Conservation (phyloP, 306 rosid genomes). For the Cucumis melo region DNA sequence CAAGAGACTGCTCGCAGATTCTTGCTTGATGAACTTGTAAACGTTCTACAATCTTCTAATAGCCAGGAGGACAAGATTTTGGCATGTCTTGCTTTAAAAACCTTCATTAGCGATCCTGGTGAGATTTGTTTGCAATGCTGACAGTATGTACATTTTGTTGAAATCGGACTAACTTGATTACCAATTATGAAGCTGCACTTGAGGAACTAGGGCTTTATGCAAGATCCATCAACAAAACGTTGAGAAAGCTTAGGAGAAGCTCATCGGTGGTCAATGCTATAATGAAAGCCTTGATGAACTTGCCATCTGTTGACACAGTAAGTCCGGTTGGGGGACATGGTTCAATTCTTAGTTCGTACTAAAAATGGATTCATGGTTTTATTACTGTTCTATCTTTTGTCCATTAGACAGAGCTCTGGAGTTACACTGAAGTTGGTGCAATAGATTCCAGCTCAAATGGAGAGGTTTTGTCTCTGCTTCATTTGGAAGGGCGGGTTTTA, state of each 20-base stretch:
- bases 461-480: conserved; percentile 61
- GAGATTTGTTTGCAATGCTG: background rate
- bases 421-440: conserved; percentile 58
- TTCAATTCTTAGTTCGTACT: background rate
- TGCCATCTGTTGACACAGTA: conserved; percentile 70
- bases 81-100: conserved; percentile 62
- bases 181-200: conserved; percentile 40
- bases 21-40: conserved; percentile 62
- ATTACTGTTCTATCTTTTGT: background rate
- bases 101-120: conserved; percentile 58
- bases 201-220: conserved; percentile 60
- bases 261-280: conserved; percentile 48
- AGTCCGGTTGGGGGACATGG: conserved; percentile 17
- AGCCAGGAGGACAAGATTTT: conserved; percentile 62
- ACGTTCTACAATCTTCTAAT: conserved; percentile 59
- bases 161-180: conserved; percentile 6
- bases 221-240: conserved; percentile 52
- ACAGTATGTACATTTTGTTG: background rate
- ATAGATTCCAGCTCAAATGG: conserved; percentile 57
- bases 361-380: conserved; percentile 3
- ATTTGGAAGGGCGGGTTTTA: conserved; percentile 50
- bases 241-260: conserved; percentile 62
- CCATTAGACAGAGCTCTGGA: conserved; percentile 70
- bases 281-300: conserved; percentile 54
- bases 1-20: conserved; percentile 48